Conservation (phyloP, 306 rosid genomes). For the Sechiopsis laciniata region DNA sequence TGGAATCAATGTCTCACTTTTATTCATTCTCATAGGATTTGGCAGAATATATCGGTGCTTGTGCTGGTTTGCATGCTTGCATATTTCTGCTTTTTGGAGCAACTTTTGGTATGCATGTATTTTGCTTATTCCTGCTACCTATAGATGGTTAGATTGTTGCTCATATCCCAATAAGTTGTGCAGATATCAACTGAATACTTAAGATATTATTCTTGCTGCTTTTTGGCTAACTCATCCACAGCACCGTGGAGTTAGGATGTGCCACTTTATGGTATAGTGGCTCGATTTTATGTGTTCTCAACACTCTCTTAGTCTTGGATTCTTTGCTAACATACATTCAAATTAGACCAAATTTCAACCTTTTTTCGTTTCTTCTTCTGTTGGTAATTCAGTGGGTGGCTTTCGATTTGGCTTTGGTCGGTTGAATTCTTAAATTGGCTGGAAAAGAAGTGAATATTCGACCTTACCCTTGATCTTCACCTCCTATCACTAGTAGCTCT, state of each 20-base stretch:
- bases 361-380: background rate
- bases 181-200: background rate
- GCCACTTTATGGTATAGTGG: background rate
- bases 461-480: background rate
- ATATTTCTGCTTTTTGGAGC: constrained; percentile 89
- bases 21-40: constrained; percentile 52
- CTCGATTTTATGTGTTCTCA: background rate
- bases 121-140: constrained; percentile 8
- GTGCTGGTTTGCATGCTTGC: constrained; percentile 87
- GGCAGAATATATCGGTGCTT: constrained; percentile 71
- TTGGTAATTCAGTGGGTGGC: background rate
- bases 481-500: background rate
- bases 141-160: background rate
- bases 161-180: background rate
- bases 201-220: constrained; percentile 5
- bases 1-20: constrained; percentile 10
- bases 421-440: background rate
- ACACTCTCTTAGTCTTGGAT: constrained; percentile 3
- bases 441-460: background rate
- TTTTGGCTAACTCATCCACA: background rate
- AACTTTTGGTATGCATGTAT: constrained; percentile 65
- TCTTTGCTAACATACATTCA: constrained; percentile 13
- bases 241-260: background rate
- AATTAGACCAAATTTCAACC: constrained; percentile 13
- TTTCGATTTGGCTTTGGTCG: background rate